phyloP scores from a whole-genome alignment of 2,329 filamentous ascomycete genomes.

The Pestalotiopsis sp. region DNA sequence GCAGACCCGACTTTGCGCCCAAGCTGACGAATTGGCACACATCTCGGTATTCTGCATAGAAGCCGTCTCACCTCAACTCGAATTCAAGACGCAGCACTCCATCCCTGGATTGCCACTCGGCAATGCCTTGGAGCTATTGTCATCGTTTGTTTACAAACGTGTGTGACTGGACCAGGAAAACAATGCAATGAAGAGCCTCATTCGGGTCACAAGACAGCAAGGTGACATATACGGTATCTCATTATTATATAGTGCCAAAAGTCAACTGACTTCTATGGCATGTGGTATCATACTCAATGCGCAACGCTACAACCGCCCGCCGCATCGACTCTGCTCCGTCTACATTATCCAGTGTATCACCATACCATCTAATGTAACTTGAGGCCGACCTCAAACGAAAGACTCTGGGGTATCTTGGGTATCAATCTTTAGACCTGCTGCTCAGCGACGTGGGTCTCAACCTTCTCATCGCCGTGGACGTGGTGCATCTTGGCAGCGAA shows the following conservation, averaged over 20 bases:
- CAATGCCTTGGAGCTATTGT: neutral
- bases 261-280: neutral
- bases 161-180: neutral
- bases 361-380: conserved; percentile 7
- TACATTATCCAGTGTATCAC: conserved; percentile 10
- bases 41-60: too few species aligned
- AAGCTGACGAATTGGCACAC: too few species aligned
- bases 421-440: conserved; percentile 28
- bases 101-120: neutral
- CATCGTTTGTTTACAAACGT: too few species aligned
- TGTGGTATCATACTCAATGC: conserved; percentile 5
- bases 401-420: conserved; percentile 8
- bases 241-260: neutral
- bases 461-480: conserved; percentile 25
- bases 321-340: neutral
- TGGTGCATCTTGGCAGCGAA: conserved; percentile 36
- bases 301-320: neutral
- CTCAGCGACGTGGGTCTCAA: conserved; percentile 24
- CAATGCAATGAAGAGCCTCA: neutral
- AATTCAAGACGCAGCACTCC: too few species aligned
- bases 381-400: neutral
- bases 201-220: neutral
- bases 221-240: neutral
- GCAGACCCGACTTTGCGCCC: too few species aligned
- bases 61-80: too few species aligned